Conservation (phyloP, 345 rosid species). For the Gossypium longicalyx region DNA sequence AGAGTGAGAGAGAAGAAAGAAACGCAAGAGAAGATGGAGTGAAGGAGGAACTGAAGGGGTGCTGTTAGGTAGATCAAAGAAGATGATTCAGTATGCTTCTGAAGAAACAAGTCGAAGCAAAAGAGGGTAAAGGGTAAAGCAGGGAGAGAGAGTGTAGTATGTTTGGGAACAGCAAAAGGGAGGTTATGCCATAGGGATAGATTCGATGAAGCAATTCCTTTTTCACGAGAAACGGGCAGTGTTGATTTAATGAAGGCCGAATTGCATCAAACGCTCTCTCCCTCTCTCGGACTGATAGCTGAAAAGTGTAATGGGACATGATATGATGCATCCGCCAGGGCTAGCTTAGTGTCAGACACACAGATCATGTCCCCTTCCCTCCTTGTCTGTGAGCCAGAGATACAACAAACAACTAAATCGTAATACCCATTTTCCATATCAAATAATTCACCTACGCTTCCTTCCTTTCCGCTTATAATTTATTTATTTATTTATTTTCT, state of each 20-base stretch:
- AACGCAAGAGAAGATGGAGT: slow-evolving; percentile 36
- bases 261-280: slow-evolving; percentile 13
- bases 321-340: not conserved
- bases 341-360: no score
- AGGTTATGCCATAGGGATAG: slow-evolving; percentile 17
- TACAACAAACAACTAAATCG: no score
- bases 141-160: not conserved
- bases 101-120: slow-evolving; percentile 26
- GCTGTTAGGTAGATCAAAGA: slow-evolving; percentile 19
- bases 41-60: slow-evolving; percentile 14
- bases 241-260: slow-evolving; percentile 44
- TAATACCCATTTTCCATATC: no score
- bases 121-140: not conserved
- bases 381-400: no score
- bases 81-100: not conserved
- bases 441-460: no score
- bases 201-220: slow-evolving; percentile 18
- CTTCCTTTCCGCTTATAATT: no score
- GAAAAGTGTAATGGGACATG: slow-evolving; percentile 1
- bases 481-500: no score
- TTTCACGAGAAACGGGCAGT: slow-evolving; percentile 74
- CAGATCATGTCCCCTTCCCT: no score
- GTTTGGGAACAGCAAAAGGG: slow-evolving; percentile 18
- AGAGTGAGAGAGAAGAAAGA: slow-evolving; percentile 24
- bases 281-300: not conserved